Evolutionary conservation across 805 yeast genomes (phyloP), one percentile per base, ranked within the genome.

Genomic region (Wickerhamiella brachini): DNA sequence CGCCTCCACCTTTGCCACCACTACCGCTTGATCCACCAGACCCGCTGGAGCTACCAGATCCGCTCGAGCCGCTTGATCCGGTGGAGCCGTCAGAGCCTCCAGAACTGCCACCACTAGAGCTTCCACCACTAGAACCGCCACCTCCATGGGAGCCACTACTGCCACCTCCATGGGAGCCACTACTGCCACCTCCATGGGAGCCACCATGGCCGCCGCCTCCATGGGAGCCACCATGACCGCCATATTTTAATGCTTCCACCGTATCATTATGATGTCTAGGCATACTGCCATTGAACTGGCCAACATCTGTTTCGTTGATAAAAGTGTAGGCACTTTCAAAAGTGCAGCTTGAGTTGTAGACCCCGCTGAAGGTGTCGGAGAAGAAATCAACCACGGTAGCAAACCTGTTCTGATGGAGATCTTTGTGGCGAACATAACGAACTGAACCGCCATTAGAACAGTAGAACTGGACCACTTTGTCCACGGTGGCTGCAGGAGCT

Each of bases 391-490:
- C n/a, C n/a, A n/a, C n/a, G n/a, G n/a, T n/a, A n/a, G n/a, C n/a
- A n/a, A n/a, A n/a, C n/a, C n/a, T n/a, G n/a, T n/a, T n/a, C n/a
- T n/a, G n/a, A n/a, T n/a, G n/a, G n/a, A n/a, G n/a, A n/a, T n/a
- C n/a, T n/a, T n/a, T n/a, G n/a, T n/a, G n/a, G n/a, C n/a, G n/a
- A 44, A 42, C 39, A 53, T 57, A 62, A 23, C 45, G 49, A 26
- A 63, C 60, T 10, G 47, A 20, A 2, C 54, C 49, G 5, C 65
- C 65, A 7, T 45, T 12, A 10, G 44, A 4, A 51, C 53, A 51
- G 43, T 46, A 51, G 23, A 39, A 37, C 23, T 47, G 43, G 17
- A 51, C 49, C 21, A 26, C 37, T 13, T 26, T 12, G 37, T 58
- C 62, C 8, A 59, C 62, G 20, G 20, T 37, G 5, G 15, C 46